Conservation (phyloP, 2,329 filamentous ascomycete genomes). For the Penicillium sp. region DNA sequence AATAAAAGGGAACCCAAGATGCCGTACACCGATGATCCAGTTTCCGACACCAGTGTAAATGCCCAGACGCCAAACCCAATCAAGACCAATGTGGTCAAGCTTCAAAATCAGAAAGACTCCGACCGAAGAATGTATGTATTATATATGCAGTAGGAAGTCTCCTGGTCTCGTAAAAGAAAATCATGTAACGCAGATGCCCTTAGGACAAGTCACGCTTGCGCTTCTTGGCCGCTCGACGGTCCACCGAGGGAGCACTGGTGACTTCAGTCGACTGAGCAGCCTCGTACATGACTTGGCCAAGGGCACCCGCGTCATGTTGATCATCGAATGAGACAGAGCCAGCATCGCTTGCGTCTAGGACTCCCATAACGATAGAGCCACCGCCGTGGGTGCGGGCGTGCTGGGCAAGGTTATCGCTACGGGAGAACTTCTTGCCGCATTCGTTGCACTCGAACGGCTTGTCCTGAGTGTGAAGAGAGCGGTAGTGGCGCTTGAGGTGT, state of each 20-base stretch:
- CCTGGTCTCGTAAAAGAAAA: constrained; percentile 40
- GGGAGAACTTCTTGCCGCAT: constrained; percentile 98
- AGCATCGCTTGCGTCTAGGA: constrained; percentile 69
- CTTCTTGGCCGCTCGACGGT: constrained; percentile 67
- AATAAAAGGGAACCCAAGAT: constrained; percentile 17
- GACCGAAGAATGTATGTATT: constrained; percentile 30
- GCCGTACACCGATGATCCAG: constrained; percentile 25
- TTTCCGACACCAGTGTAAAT: constrained; percentile 28
- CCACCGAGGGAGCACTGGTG: constrained; percentile 44
- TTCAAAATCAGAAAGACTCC: constrained; percentile 21
- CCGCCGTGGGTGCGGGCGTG: constrained; percentile 91
- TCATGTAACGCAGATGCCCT: constrained; percentile 19
- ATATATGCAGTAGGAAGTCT: constrained; percentile 36
- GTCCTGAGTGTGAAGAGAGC: constrained; percentile 95
- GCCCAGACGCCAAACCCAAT: constrained; percentile 39
- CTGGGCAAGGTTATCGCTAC: constrained; percentile 95
- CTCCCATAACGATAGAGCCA: constrained; percentile 85
- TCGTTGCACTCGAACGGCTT: constrained; percentile 98
- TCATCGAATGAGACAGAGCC: constrained; percentile 43
- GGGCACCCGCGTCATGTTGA: constrained; percentile 61
- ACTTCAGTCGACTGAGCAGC: constrained; percentile 68
- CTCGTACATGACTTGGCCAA: constrained; percentile 79
- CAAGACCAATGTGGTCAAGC: constrained; percentile 26
- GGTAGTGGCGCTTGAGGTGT: constrained; percentile 97
- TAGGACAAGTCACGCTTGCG: constrained; percentile 68